A percentile compares a stretch with the other conserved stretches of the same genome.
These are phyloP conservation scores for Blastobotrys americana DNA, from an alignment of 805 yeast genomes.

Conservation along the genomic window DNA sequence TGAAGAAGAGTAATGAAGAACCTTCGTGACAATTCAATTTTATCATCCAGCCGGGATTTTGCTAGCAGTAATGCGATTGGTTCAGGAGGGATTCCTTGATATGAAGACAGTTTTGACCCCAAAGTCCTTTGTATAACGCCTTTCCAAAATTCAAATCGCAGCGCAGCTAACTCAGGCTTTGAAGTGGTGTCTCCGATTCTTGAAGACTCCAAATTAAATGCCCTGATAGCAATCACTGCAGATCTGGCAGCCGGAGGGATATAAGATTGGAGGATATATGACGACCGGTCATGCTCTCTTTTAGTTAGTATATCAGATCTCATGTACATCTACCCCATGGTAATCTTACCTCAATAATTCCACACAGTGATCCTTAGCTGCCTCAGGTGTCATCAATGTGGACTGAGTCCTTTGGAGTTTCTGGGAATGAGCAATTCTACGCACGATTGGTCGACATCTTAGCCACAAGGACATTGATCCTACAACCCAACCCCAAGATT, in stretches of 20 bases:
- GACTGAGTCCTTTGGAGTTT: too few species aligned
- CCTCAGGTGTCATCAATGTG: not conserved
- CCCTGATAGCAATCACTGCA: constrained; percentile 55
- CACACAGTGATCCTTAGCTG: constrained; percentile 41
- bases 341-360: constrained; percentile 37
- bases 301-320: constrained; percentile 1
- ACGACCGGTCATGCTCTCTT: constrained; percentile 49
- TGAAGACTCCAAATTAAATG: constrained; percentile 58
- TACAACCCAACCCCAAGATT: too few species aligned
- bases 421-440: too few species aligned
- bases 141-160: constrained; percentile 72
- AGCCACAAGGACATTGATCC: too few species aligned
- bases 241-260: constrained; percentile 59
- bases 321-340: too few species aligned
- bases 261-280: constrained; percentile 59
- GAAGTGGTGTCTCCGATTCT: constrained; percentile 38
- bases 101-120: constrained; percentile 18
- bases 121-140: constrained; percentile 47
- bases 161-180: constrained; percentile 31
- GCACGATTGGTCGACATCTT: too few species aligned
- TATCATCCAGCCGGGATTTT: constrained; percentile 41
- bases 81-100: constrained; percentile 38
- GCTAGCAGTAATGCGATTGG: constrained; percentile 58
- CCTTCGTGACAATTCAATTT: constrained; percentile 44
- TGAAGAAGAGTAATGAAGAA: constrained; percentile 54